These are phyloP conservation scores for Colletotrichum sp. DNA, from an alignment of 2,329 filamentous ascomycete species.

Conservation along the genomic window DNA sequence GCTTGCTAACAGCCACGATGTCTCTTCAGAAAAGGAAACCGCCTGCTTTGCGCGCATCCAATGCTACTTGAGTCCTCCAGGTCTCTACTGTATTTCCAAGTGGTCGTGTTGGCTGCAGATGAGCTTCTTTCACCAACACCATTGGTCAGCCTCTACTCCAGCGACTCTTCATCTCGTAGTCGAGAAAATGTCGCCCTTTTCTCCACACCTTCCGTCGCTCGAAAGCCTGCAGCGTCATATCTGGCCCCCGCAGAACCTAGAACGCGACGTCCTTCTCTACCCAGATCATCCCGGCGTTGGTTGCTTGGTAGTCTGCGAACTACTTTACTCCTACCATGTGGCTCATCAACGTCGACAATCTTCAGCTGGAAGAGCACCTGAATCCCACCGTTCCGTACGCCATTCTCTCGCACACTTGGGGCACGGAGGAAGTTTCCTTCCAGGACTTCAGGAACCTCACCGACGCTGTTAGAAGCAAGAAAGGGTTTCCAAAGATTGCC, in stretches of 20 bases:
- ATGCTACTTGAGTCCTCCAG: background rate
- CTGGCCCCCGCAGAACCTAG: background rate
- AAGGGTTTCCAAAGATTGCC: background rate
- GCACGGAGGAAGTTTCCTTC: constrained; percentile 12
- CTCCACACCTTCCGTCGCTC: background rate
- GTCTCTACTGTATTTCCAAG: background rate
- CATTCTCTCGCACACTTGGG: constrained; percentile 26
- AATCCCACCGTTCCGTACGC: constrained; percentile 19
- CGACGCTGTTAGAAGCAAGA: background rate
- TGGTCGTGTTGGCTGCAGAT: background rate
- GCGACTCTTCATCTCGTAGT: background rate
- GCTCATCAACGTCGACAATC: background rate
- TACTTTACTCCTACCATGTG: background rate
- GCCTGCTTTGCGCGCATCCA: background rate
- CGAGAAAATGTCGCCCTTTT: background rate
- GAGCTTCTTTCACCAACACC: background rate
- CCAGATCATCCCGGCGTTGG: background rate
- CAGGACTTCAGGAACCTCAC: background rate
- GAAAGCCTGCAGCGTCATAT: background rate
- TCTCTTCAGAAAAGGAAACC: background rate
- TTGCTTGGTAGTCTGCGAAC: background rate
- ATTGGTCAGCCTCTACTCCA: background rate
- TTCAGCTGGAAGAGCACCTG: background rate
- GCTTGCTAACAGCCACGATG: background rate
- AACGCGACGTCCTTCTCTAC: background rate